Evolutionary conservation across 2,329 filamentous ascomycete genomes (phyloP).

Genomic region (Phyllosticta capitalensis): DNA sequence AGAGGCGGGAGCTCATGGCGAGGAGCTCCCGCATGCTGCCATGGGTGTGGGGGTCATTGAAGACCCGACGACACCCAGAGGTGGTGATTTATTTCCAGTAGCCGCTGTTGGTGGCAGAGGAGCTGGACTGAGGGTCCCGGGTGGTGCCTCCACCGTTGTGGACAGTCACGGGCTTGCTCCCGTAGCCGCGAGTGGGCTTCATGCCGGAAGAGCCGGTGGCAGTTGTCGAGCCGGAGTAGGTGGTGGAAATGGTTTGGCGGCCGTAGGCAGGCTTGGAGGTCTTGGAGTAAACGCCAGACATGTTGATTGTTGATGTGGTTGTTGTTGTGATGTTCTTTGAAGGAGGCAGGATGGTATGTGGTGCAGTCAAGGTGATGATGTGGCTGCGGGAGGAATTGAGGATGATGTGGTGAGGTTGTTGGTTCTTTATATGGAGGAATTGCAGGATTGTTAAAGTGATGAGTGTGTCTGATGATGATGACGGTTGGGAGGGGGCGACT

Average conservation of each 20-base stretch:
- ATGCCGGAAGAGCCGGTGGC: conserved; percentile 5
- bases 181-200: conserved; percentile 7
- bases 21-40: neutral
- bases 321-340: conserved; percentile 2
- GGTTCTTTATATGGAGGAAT: neutral
- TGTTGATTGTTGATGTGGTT: conserved; percentile 1
- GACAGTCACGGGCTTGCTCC: conserved; percentile 4
- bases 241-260: neutral
- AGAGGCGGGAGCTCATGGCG: neutral
- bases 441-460: neutral
- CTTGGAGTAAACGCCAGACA: neutral
- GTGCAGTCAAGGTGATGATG: conserved; percentile 7
- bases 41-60: neutral
- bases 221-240: conserved; percentile 6
- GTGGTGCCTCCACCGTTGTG: conserved; percentile 1
- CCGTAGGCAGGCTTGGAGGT: conserved; percentile 3
- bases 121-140: neutral
- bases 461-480: conserved; percentile 2
- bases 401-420: conserved; percentile 1
- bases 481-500: neutral
- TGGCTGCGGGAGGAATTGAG: conserved; percentile 6
- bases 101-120: neutral
- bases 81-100: conserved; percentile 1
- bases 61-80: neutral
- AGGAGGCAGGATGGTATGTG: neutral